Percentiles rank a stretch among this genome's conserved stretches.
These are phyloP conservation scores for Xerocomellus amylosporus DNA, from an alignment of 768 basidiomycete genomes.

Conservation along the genomic window DNA sequence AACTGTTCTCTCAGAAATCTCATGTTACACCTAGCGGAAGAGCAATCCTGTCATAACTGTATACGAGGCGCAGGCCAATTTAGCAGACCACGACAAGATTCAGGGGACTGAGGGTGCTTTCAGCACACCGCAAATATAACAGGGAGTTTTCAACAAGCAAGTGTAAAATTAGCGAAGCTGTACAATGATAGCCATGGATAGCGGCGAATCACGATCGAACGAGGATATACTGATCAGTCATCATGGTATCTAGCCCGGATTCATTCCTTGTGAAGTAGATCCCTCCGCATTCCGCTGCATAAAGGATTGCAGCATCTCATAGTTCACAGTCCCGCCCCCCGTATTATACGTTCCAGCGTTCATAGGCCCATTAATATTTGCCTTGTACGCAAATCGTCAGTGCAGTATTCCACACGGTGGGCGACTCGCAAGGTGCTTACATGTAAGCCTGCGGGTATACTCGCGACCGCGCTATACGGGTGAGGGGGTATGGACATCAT, in stretches of 20 bases:
- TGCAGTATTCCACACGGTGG: not conserved
- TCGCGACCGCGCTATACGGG: constrained; percentile 5
- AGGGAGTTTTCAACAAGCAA: not conserved
- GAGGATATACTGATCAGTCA: not conserved
- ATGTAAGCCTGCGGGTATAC: constrained; percentile 16
- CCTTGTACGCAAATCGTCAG: constrained; percentile 11
- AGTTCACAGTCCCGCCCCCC: constrained; percentile 30
- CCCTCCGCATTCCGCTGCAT: constrained; percentile 41
- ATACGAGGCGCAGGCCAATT: constrained; percentile 84
- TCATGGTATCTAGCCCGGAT: constrained; percentile 11
- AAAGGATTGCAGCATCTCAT: constrained; percentile 46
- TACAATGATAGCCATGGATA: not conserved
- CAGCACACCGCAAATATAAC: constrained; percentile 42
- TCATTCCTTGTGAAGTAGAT: constrained; percentile 21
- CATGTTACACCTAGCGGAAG: constrained; percentile 55
- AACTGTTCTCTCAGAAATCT: not conserved
- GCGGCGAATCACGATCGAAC: not conserved
- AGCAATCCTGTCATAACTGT: constrained; percentile 77
- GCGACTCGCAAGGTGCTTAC: constrained; percentile 9
- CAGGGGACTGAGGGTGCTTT: constrained; percentile 69
- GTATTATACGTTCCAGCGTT: constrained; percentile 24
- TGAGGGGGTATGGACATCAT: constrained; percentile 7
- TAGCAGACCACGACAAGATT: constrained; percentile 86
- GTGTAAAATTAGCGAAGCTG: constrained; percentile 10
- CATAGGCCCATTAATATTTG: constrained; percentile 6